Conservation (phyloP, 2,329 filamentous ascomycete species). For the Curvularia hawaiiensis region DNA sequence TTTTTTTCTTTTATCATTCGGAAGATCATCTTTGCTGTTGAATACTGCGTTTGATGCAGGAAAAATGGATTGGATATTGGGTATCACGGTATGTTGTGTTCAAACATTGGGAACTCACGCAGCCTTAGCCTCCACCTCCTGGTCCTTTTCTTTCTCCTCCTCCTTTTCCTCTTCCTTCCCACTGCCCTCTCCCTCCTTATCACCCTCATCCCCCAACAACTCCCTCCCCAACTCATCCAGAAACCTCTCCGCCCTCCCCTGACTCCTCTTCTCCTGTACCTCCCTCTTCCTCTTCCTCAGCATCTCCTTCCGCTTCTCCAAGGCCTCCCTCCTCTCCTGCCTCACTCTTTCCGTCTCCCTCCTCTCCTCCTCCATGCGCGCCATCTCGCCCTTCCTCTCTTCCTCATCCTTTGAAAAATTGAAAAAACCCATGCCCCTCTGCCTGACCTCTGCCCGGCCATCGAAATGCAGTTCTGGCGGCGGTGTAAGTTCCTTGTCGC, state of each 20-base stretch:
- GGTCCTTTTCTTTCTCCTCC: neutral
- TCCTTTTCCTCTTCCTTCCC: neutral
- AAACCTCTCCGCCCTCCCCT: slow-evolving; percentile 75
- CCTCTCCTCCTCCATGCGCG: slow-evolving; percentile 69
- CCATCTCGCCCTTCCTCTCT: slow-evolving; percentile 74
- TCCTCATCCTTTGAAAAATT: slow-evolving; percentile 81
- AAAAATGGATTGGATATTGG: neutral
- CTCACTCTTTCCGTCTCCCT: slow-evolving; percentile 70
- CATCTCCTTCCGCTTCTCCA: slow-evolving; percentile 66
- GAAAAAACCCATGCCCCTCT: slow-evolving; percentile 90
- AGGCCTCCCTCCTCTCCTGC: slow-evolving; percentile 52
- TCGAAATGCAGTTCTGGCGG: slow-evolving; percentile 86
- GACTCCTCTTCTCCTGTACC: slow-evolving; percentile 64
- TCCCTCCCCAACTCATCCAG: slow-evolving; percentile 58
- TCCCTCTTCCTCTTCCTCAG: slow-evolving; percentile 65
- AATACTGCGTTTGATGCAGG: neutral
- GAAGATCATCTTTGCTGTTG: too few relatives aligned
- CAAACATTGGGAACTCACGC: neutral
- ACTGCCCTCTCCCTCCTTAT: neutral
- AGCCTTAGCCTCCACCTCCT: neutral
- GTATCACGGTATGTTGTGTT: slow-evolving; percentile 11
- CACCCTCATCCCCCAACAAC: slow-evolving; percentile 21
- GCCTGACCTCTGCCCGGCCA: slow-evolving; percentile 79
- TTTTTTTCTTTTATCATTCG: too few relatives aligned
- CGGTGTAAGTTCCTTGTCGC: slow-evolving; percentile 80